Conservation (phyloP, 2,329 filamentous ascomycete genomes). For the Zymoseptoria passerinii region DNA sequence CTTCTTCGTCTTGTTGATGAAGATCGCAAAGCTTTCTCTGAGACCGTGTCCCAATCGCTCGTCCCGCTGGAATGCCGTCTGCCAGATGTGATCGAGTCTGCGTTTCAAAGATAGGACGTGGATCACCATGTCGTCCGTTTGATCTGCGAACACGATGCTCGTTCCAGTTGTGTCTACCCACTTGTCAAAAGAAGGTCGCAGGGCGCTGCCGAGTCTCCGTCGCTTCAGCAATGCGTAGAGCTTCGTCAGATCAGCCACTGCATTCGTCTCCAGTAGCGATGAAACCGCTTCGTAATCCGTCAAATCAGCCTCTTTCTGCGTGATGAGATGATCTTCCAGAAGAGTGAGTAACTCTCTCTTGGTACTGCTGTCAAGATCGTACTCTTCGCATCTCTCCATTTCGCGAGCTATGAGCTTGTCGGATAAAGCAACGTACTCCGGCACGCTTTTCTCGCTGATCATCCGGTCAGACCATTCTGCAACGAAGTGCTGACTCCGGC, state of each 20-base stretch:
- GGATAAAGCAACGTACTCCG: slow-evolving; percentile 66
- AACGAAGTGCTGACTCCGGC: slow-evolving; percentile 60
- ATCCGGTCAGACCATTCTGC: slow-evolving; percentile 59
- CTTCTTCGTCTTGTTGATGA: slow-evolving; percentile 83
- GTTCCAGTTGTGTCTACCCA: slow-evolving; percentile 73
- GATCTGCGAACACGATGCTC: slow-evolving; percentile 65
- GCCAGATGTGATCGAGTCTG: slow-evolving; percentile 67
- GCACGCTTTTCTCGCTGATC: slow-evolving; percentile 54
- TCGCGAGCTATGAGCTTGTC: slow-evolving; percentile 63
- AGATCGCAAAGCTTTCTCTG: slow-evolving; percentile 75
- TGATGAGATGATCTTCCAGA: slow-evolving; percentile 65
- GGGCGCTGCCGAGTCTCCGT: slow-evolving; percentile 58
- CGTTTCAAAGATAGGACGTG: slow-evolving; percentile 73
- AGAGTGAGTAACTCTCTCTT: slow-evolving; percentile 65
- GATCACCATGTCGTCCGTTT: slow-evolving; percentile 75
- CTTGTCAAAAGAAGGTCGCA: slow-evolving; percentile 65
- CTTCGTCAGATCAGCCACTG: slow-evolving; percentile 61
- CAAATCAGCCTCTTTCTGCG: slow-evolving; percentile 50
- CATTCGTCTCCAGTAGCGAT: slow-evolving; percentile 62
- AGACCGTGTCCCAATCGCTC: slow-evolving; percentile 70
- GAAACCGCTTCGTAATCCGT: slow-evolving; percentile 49
- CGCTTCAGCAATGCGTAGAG: slow-evolving; percentile 72
- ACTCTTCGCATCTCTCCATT: slow-evolving; percentile 66
- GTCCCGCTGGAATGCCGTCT: slow-evolving; percentile 67
- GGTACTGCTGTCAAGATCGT: slow-evolving; percentile 75